Conservation (phyloP, 2,329 filamentous ascomycete species). For the Talaromyces sp. region DNA sequence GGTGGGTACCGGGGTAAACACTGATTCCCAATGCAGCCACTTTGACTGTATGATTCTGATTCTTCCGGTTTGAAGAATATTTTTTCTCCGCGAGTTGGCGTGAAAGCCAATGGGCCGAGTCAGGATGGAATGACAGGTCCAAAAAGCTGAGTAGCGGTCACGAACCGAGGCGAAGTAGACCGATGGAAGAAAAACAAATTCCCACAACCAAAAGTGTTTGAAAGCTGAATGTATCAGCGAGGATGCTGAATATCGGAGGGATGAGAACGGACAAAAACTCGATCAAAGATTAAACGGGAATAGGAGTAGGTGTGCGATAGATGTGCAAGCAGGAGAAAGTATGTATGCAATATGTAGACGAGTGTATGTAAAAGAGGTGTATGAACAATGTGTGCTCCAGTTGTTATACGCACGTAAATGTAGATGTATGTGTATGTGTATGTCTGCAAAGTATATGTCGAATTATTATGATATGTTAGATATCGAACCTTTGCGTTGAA, state of each 20-base stretch:
- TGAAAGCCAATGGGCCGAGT: neutral
- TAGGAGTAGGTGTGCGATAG: neutral
- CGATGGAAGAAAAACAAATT: neutral
- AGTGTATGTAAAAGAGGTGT: neutral
- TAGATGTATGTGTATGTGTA: constrained; percentile 5
- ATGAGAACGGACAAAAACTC: neutral
- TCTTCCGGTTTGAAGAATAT: neutral
- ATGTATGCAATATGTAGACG: constrained; percentile 1
- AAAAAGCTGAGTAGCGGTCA: constrained; percentile 6
- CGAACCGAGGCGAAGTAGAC: constrained; percentile 1
- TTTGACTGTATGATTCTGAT: constrained; percentile 25
- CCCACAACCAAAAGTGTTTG: neutral
- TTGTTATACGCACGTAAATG: constrained; percentile 1
- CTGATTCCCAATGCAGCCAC: constrained; percentile 42
- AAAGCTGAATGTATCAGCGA: neutral
- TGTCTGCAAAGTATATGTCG: neutral
- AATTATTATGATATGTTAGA: constrained; percentile 8
- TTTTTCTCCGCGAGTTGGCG: neutral
- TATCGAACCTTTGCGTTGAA: neutral
- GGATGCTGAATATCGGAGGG: neutral
- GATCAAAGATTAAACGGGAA: neutral
- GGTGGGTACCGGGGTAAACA: constrained; percentile 36
- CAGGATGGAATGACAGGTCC: constrained; percentile 2
- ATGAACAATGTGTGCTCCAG: neutral
- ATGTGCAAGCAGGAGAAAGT: neutral